Percentiles rank a stretch among this genome's conserved stretches.
Evolutionary conservation across 2,329 filamentous ascomycete genomes (phyloP).

Genomic region (Didymella pinodella): DNA sequence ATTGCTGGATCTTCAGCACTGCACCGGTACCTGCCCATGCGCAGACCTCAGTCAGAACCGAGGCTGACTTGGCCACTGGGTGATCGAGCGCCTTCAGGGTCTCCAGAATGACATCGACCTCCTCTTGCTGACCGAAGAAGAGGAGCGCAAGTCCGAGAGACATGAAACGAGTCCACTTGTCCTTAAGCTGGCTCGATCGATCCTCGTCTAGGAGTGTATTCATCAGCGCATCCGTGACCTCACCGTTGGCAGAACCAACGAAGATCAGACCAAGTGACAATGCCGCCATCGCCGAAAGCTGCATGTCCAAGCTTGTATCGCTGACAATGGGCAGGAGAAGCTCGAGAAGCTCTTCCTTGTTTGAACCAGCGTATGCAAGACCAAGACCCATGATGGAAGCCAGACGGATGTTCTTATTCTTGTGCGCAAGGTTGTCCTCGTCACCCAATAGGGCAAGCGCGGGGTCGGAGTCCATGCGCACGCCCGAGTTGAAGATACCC

Average conservation of each 20-base stretch:
- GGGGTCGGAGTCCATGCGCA: constrained; percentile 87
- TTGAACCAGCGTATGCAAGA: constrained; percentile 91
- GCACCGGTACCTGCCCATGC: constrained; percentile 98
- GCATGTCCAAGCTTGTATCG: constrained; percentile 87
- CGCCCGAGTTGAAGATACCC: constrained; percentile 94
- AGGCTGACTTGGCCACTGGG: constrained; percentile 95
- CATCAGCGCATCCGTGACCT: constrained; percentile 91
- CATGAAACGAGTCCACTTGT: constrained; percentile 98
- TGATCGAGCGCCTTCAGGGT: constrained; percentile 97
- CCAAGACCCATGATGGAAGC: constrained; percentile 96
- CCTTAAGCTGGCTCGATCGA: constrained; percentile 85
- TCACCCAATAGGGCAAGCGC: constrained; percentile 87
- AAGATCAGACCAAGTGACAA: constrained; percentile 89
- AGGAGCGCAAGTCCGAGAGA: constrained; percentile 90
- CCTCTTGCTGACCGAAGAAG: constrained; percentile 96
- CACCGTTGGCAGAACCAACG: constrained; percentile 88
- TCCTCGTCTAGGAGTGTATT: constrained; percentile 94
- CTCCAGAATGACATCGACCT: constrained; percentile 97
- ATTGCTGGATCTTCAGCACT: constrained; percentile 94
- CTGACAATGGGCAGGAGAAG: constrained; percentile 84
- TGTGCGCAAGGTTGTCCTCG: constrained; percentile 77
- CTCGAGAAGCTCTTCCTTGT: constrained; percentile 88
- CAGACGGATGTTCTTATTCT: constrained; percentile 78
- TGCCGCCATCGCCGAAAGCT: constrained; percentile 94
- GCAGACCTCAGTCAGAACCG: constrained; percentile 92